Percentiles rank a stretch among this genome's conserved stretches.
These are phyloP conservation scores for Suhomyces bolitotheri DNA, from an alignment of 1,139 yeast species.

Conservation along the genomic window DNA sequence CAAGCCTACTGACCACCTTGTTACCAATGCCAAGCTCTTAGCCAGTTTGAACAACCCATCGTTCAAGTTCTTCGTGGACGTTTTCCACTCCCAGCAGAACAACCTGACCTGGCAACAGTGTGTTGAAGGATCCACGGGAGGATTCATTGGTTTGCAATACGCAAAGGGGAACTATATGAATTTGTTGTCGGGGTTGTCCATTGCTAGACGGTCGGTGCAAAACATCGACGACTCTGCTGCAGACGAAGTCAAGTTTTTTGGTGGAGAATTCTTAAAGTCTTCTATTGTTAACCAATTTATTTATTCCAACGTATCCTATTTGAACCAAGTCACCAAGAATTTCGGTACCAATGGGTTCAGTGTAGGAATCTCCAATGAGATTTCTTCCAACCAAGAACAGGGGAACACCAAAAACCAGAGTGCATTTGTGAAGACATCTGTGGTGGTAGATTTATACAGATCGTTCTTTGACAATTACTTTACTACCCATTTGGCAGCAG, in stretches of 20 bases:
- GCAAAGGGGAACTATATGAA: conserved; percentile 19
- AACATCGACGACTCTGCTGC: conserved; percentile 45
- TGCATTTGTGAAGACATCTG: conserved; percentile 30
- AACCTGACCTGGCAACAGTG: conserved; percentile 44
- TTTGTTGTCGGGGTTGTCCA: conserved; percentile 40
- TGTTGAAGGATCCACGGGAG: conserved; percentile 37
- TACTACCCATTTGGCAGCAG: conserved; percentile 37
- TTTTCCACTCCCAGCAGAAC: conserved; percentile 38
- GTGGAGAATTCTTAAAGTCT: conserved; percentile 39
- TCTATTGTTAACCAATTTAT: conserved; percentile 31
- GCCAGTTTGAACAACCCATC: conserved; percentile 44
- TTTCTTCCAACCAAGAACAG: conserved; percentile 37
- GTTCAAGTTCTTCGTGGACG: conserved; percentile 39
- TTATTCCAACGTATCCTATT: conserved; percentile 25
- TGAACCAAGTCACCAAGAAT: conserved; percentile 29
- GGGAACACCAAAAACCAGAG: conserved; percentile 22
- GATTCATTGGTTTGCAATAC: conserved; percentile 47
- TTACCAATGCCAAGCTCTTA: conserved; percentile 35
- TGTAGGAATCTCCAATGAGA: conserved; percentile 27
- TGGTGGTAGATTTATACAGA: conserved; percentile 34
- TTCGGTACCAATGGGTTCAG: conserved; percentile 35
- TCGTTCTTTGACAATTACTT: conserved; percentile 38
- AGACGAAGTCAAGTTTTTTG: conserved; percentile 31
- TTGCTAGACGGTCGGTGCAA: conserved; percentile 43
- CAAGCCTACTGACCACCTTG: conserved; percentile 45